Conservation (phyloP, 257 asterid species). For the Rauvolfia tetraphylla region DNA sequence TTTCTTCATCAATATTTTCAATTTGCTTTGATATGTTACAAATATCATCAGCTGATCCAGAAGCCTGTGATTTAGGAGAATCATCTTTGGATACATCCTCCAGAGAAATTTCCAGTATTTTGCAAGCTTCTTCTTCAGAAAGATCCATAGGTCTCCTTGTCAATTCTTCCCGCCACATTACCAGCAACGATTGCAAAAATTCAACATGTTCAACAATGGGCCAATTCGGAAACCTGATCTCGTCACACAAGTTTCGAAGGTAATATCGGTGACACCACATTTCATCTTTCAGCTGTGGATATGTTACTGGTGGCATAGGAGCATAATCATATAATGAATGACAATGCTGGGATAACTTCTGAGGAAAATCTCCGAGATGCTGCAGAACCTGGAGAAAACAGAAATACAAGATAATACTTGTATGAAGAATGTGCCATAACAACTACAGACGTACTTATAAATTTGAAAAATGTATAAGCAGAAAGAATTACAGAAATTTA, state of each 20-base stretch:
- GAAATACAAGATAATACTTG: conserved; percentile 11
- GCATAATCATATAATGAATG: conserved; percentile 94
- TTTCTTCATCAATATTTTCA: conserved; percentile 93
- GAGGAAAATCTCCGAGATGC: conserved; percentile 98
- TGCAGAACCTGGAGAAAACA: conserved; percentile 71
- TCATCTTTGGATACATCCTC: conserved; percentile 92
- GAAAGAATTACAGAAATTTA: conserved; percentile 2
- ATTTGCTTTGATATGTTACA: conserved; percentile 68
- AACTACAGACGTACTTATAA: not conserved
- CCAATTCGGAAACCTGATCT: conserved; percentile 96
- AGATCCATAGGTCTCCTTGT: conserved; percentile 99
- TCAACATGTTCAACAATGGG: conserved; percentile 99
- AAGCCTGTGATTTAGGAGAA: conserved; percentile 48
- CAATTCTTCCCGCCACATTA: conserved; percentile 98
- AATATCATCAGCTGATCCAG: conserved; percentile 44
- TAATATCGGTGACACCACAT: conserved; percentile 99
- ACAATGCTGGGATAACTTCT: conserved; percentile 92
- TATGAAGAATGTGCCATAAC: not conserved
- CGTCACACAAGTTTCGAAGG: conserved; percentile 91
- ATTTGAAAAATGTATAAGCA: not conserved
- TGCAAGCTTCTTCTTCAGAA: conserved; percentile 98
- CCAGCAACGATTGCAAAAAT: conserved; percentile 91
- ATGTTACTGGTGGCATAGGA: conserved; percentile 99
- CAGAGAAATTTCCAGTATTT: conserved; percentile 81
- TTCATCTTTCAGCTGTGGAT: conserved; percentile 95